phyloP scores from a whole-genome alignment of 331 rosid genomes.

The Telfairia occidentalis region DNA sequence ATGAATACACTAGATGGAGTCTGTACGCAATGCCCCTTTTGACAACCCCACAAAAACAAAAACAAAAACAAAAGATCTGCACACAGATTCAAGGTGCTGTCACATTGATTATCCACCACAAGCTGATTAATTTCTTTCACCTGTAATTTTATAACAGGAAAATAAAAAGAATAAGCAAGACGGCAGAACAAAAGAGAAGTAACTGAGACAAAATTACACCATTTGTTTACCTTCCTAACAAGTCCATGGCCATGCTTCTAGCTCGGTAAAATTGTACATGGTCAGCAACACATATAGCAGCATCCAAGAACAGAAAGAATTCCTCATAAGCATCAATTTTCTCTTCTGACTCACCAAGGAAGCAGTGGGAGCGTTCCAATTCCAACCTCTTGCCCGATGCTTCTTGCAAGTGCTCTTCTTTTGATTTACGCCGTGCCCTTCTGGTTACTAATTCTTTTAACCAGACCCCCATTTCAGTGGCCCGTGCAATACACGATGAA shows the following conservation, averaged over 20 bases:
- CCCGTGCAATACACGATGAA: constrained; percentile 50
- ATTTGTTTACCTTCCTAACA: constrained; percentile 27
- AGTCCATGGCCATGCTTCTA: constrained; percentile 41
- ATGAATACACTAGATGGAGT: neutral
- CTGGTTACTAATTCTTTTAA: constrained; percentile 45
- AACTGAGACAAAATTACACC: neutral
- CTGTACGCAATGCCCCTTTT: neutral
- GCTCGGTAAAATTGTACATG: constrained; percentile 42
- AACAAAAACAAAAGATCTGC: too few species aligned
- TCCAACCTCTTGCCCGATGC: constrained; percentile 16
- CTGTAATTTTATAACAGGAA: neutral
- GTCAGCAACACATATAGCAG: constrained; percentile 25
- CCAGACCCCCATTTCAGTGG: constrained; percentile 61
- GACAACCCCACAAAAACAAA: neutral
- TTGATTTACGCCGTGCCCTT: constrained; percentile 32
- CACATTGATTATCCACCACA: neutral
- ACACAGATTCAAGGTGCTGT: too few species aligned
- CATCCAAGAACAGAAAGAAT: constrained; percentile 40
- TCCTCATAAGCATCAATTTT: constrained; percentile 23
- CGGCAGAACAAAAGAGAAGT: neutral
- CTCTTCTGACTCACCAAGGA: constrained; percentile 12
- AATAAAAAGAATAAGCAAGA: neutral
- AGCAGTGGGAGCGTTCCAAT: neutral
- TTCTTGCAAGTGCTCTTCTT: constrained; percentile 18
- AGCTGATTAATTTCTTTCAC: neutral